A percentile compares a stretch with the other conserved stretches of the same genome.
Evolutionary conservation across 139 green algal species (phyloP).

Genomic region (Bryopsis sp.): DNA sequence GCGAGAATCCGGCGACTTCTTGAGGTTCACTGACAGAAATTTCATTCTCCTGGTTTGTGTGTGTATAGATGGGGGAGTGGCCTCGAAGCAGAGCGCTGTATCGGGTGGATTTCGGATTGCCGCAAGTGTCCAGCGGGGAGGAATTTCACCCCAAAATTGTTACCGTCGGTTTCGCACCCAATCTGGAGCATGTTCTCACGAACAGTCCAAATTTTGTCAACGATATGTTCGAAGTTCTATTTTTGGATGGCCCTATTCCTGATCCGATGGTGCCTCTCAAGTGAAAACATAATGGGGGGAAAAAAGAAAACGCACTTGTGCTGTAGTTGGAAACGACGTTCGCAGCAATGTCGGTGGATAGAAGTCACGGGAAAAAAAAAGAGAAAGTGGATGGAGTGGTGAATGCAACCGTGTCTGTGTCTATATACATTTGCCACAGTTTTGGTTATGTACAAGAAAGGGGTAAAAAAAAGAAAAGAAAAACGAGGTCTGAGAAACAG

Average conservation of each 20-base stretch:
- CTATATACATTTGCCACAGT: too few relatives aligned
- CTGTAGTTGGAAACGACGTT: too few relatives aligned
- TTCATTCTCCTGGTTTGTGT: not conserved
- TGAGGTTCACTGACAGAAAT: not conserved
- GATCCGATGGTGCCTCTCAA: not conserved
- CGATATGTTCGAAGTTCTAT: slow-evolving; percentile 4
- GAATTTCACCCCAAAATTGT: not conserved
- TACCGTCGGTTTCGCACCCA: not conserved
- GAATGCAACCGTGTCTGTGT: too few relatives aligned
- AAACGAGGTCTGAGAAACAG: too few relatives aligned
- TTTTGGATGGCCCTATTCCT: not conserved
- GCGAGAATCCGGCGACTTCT: too few relatives aligned
- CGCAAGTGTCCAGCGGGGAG: not conserved
- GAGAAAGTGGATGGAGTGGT: too few relatives aligned
- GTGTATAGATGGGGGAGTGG: not conserved
- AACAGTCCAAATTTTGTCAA: slow-evolving; percentile 8
- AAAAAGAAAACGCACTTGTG: too few relatives aligned
- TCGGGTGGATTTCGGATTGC: slow-evolving; percentile 3
- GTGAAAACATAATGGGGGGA: too few relatives aligned
- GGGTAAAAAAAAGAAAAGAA: too few relatives aligned
- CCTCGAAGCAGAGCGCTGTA: not conserved
- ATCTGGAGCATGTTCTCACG: not conserved
- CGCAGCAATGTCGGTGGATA: too few relatives aligned
- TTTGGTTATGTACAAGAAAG: too few relatives aligned
- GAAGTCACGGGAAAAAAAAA: too few relatives aligned